Percentiles rank a stretch among this genome's conserved stretches.
Conservation (phyloP, 2,329 filamentous ascomycete genomes). For the Trichoderma semiorbis region DNA sequence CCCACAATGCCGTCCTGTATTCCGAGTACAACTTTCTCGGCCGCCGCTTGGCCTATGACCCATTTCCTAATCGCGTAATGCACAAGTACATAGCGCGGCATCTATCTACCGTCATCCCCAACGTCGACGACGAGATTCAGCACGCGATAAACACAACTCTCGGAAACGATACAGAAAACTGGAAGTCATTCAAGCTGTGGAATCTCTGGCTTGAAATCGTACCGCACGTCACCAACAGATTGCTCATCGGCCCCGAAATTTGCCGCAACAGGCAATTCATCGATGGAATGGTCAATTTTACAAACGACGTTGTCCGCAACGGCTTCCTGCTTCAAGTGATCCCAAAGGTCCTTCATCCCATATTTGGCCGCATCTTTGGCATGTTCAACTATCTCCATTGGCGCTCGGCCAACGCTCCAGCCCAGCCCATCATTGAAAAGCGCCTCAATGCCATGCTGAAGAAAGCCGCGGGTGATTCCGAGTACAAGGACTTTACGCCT, state of each 20-base stretch:
- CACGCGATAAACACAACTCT: slow-evolving; percentile 36
- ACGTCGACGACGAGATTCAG: slow-evolving; percentile 40
- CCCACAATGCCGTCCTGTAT: slow-evolving; percentile 39
- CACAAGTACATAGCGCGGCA: slow-evolving; percentile 44
- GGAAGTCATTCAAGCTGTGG: slow-evolving; percentile 43
- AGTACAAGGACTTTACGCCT: slow-evolving; percentile 39
- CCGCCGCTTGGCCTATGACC: slow-evolving; percentile 31
- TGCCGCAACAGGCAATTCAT: slow-evolving; percentile 45
- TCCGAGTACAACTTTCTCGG: slow-evolving; percentile 43
- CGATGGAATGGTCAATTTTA: slow-evolving; percentile 46
- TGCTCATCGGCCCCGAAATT: slow-evolving; percentile 38
- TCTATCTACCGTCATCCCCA: slow-evolving; percentile 37
- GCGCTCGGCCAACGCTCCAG: slow-evolving; percentile 38
- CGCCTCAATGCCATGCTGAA: slow-evolving; percentile 46
- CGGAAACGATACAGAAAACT: slow-evolving; percentile 34
- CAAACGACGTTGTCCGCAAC: slow-evolving; percentile 46
- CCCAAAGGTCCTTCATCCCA: slow-evolving; percentile 46
- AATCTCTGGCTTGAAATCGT: slow-evolving; percentile 42
- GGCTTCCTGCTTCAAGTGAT: slow-evolving; percentile 44
- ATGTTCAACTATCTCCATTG: slow-evolving; percentile 48
- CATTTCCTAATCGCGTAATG: slow-evolving; percentile 40
- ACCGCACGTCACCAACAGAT: slow-evolving; percentile 41
- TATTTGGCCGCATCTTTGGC: slow-evolving; percentile 45
- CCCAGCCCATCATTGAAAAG: slow-evolving; percentile 47
- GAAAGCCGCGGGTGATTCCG: slow-evolving; percentile 39